These are phyloP conservation scores for Cyberlindnera galapagoensis DNA, from an alignment of 805 yeast genomes.

Conservation along the genomic window DNA sequence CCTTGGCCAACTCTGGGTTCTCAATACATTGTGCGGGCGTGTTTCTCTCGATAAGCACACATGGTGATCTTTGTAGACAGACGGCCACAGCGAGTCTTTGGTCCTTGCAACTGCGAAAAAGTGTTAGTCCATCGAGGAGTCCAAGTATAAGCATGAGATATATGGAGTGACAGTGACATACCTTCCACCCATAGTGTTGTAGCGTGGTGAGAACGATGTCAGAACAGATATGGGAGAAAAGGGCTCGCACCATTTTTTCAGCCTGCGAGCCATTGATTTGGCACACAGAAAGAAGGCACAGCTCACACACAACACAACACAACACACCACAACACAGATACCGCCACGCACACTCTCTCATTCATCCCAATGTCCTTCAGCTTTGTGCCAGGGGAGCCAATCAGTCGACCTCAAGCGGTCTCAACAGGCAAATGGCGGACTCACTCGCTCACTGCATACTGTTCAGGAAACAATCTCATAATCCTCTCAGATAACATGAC, in stretches of 20 bases:
- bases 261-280: too few relatives aligned
- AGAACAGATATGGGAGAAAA: too few relatives aligned
- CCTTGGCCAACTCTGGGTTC: slow-evolving; percentile 66
- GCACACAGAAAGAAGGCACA: too few relatives aligned
- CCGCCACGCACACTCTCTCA: too few relatives aligned
- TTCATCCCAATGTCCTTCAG: slow-evolving; percentile 57
- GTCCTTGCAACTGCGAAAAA: slow-evolving; percentile 69
- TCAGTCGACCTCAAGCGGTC: slow-evolving; percentile 45
- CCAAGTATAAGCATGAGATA: not conserved
- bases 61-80: slow-evolving; percentile 92
- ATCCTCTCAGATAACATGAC: slow-evolving; percentile 45
- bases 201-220: too few relatives aligned
- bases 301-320: too few relatives aligned
- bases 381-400: slow-evolving; percentile 85
- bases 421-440: slow-evolving; percentile 61
- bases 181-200: slow-evolving; percentile 11
- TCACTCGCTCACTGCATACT: slow-evolving; percentile 56
- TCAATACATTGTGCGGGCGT: slow-evolving; percentile 85
- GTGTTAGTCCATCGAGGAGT: not conserved
- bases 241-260: too few relatives aligned
- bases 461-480: slow-evolving; percentile 84
- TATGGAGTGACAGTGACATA: not conserved
- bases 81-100: slow-evolving; percentile 93
- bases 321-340: not conserved
- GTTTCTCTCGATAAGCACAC: slow-evolving; percentile 85